Conservation (phyloP, 2,329 filamentous ascomycete species). For the Westerdykella sp. region DNA sequence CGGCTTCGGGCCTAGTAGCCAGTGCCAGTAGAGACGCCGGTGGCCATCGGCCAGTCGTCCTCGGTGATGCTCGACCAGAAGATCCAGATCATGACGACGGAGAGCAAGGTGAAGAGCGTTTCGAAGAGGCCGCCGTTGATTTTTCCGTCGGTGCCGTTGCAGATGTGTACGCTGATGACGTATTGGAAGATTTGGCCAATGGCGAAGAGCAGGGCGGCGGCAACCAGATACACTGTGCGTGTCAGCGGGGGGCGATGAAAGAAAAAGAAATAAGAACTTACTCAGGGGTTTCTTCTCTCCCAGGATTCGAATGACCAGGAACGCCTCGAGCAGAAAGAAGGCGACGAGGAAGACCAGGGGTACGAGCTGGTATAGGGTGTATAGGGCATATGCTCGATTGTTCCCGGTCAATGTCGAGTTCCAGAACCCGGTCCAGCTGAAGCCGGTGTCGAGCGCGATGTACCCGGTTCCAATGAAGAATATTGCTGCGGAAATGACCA, state of each 20-base stretch:
- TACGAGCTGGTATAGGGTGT: constrained; percentile 86
- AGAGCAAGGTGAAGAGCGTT: constrained; percentile 81
- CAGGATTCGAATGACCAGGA: constrained; percentile 78
- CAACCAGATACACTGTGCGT: constrained; percentile 60
- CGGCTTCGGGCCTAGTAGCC: constrained; percentile 33
- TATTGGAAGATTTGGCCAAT: constrained; percentile 96
- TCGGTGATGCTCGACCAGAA: constrained; percentile 99
- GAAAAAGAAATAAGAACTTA: constrained; percentile 39
- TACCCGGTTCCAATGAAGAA: constrained; percentile 90
- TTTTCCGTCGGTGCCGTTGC: constrained; percentile 71
- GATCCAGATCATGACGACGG: constrained; percentile 78
- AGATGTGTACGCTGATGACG: constrained; percentile 84
- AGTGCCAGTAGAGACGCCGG: constrained; percentile 28
- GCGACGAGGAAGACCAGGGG: constrained; percentile 84
- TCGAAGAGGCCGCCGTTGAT: constrained; percentile 93
- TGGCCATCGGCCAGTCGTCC: constrained; percentile 81
- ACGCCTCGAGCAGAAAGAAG: constrained; percentile 75
- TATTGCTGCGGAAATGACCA: constrained; percentile 61
- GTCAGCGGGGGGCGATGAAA: constrained; percentile 12
- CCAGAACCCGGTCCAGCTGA: constrained; percentile 77
- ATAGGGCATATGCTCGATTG: constrained; percentile 73
- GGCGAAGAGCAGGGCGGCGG: constrained; percentile 74
- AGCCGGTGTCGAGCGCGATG: constrained; percentile 89
- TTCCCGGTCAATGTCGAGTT: constrained; percentile 44
- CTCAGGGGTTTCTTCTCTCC: constrained; percentile 87